Evolutionary conservation across 2,329 filamentous ascomycete species (phyloP), one percentile per base, ranked within the genome.

Genomic region (Penicillium sp.): DNA sequence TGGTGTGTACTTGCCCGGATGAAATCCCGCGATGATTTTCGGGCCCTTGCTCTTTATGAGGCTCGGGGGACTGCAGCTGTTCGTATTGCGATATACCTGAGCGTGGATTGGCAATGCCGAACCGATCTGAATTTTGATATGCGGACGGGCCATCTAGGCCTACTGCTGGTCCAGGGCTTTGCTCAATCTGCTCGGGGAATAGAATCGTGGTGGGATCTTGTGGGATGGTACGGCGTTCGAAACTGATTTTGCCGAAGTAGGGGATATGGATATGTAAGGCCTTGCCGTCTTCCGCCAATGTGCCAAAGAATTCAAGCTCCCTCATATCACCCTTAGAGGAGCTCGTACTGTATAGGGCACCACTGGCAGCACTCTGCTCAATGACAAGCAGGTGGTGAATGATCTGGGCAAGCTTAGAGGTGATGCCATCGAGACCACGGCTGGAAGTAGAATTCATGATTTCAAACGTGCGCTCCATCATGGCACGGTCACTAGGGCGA

Each of bases 401-500:
- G 10, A 77, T 70, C 5, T 45, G 55, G 1, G 66, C 60, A 27
- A 76, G 70, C 55, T 73, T 74, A 3, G 53, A 57, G 11, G 70
- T 65, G 21, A 71, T 65, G 2, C 57, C 56, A 50, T 76, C 74
- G 4, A 57, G 50, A 27, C 63, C 45, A 27, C 48, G 47, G 9
- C 56, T 35, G 7, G 64, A 63, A 56, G 69, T 66, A 5, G 48
- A 62, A 27, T 72, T 67, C 59, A 78, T 70, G 24, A 68, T 64
- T 41, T 72, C 68, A 0, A 76, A 61, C 1, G 71, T 70, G 2
- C 65, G 69, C 52, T 79, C 77, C 57, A 79, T 67, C 33, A 77
- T 65, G 3, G 73, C 79, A 2, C 80, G 74, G 48, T 81, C 79
- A 35, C 68, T 66, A 1, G 69, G 59, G 0, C 79, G 74, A 50